Evolutionary conservation across 2,329 filamentous ascomycete species (phyloP).

Genomic region (Amylocarpus encephaloides): DNA sequence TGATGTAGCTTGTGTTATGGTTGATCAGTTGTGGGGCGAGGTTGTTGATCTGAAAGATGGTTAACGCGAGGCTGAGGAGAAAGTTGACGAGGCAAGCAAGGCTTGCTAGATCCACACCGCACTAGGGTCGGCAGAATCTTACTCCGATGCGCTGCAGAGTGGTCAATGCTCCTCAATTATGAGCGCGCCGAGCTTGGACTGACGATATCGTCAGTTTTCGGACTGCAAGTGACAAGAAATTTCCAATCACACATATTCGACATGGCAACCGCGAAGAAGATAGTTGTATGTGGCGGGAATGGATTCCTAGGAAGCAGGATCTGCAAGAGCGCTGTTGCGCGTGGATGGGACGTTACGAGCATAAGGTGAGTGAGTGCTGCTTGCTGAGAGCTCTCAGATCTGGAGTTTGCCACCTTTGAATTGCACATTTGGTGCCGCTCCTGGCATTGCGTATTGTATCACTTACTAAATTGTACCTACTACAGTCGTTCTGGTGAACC

Average conservation of each 20-base stretch:
- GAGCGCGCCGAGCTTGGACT: background rate
- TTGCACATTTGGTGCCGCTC: background rate
- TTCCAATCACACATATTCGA: slow-evolving; percentile 2
- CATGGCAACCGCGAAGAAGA: slow-evolving; percentile 50
- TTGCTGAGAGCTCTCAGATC: background rate
- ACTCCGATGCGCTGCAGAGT: background rate
- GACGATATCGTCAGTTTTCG: slow-evolving; percentile 1
- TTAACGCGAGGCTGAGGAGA: background rate
- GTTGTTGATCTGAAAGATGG: background rate
- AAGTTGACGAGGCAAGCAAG: background rate
- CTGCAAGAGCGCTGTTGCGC: slow-evolving; percentile 78
- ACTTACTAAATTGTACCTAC: slow-evolving; percentile 1
- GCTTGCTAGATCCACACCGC: background rate
- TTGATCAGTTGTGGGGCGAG: background rate
- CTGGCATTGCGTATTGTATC: background rate
- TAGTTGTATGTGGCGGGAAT: slow-evolving; percentile 89
- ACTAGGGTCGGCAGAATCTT: background rate
- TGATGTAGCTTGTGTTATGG: slow-evolving; percentile 28
- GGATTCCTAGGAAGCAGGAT: slow-evolving; percentile 86
- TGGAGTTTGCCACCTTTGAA: background rate
- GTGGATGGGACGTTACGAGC: slow-evolving; percentile 88
- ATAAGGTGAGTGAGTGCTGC: slow-evolving; percentile 59
- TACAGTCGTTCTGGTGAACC: slow-evolving; percentile 83
- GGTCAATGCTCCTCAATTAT: slow-evolving; percentile 4
- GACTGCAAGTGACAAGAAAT: background rate